A percentile compares a stretch with the other conserved stretches of the same genome.
Evolutionary conservation across 1,139 yeast genomes (phyloP).

Genomic region (Candida sanyaensis): DNA sequence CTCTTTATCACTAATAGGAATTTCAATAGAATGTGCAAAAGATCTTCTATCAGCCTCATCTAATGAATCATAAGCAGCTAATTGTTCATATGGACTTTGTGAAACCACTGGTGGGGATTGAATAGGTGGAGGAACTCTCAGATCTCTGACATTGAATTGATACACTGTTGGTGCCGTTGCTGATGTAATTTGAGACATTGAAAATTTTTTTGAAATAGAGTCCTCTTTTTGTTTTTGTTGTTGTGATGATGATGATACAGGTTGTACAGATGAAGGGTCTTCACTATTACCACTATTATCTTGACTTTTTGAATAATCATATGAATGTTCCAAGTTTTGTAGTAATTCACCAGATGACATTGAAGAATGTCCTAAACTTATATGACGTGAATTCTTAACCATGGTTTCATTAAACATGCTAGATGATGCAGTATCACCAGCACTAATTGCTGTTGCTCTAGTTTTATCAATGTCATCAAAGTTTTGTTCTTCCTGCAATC

Average conservation of each 20-base stretch:
- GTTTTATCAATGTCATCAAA: slow-evolving; percentile 4
- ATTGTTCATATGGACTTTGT: neutral
- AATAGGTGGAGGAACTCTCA: slow-evolving; percentile 5
- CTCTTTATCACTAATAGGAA: slow-evolving; percentile 6
- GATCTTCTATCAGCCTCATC: neutral
- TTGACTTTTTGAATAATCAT: slow-evolving; percentile 9
- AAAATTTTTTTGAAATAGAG: neutral
- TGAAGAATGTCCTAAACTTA: slow-evolving; percentile 21
- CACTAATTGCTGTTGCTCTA: neutral
- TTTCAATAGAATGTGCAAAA: slow-evolving; percentile 2
- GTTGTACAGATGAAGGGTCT: neutral
- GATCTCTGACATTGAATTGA: slow-evolving; percentile 1
- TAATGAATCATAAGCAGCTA: neutral
- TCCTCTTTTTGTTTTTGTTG: neutral
- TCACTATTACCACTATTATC: slow-evolving; percentile 7
- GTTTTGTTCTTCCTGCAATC: neutral
- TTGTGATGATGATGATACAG: neutral
- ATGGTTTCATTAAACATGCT: slow-evolving; percentile 12
- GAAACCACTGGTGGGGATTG: slow-evolving; percentile 2
- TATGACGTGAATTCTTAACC: slow-evolving; percentile 14
- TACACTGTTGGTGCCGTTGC: neutral
- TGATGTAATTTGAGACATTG: neutral
- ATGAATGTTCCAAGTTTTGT: slow-evolving; percentile 25
- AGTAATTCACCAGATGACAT: slow-evolving; percentile 42
- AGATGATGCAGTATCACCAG: slow-evolving; percentile 1